Evolutionary conservation across 2,329 filamentous ascomycete genomes (phyloP).

Genomic region (Neonectria neomacrospora): DNA sequence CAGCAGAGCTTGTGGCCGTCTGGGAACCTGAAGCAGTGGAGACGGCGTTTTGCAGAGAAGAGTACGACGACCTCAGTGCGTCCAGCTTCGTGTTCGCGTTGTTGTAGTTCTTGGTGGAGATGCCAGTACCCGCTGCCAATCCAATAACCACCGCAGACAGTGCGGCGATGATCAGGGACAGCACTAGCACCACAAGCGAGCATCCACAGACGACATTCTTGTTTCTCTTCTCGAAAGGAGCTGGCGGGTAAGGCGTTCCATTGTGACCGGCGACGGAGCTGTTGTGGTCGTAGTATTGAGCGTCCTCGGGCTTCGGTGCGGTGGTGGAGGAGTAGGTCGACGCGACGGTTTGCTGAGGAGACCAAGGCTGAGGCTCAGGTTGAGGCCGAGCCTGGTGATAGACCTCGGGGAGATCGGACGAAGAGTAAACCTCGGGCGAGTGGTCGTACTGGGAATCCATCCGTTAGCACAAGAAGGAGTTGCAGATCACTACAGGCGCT

Average conservation of each 20-base stretch:
- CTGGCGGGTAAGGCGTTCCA: background rate
- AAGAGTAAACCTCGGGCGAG: background rate
- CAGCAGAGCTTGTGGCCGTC: background rate
- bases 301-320: background rate
- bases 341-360: too few relatives aligned
- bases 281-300: background rate
- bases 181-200: conserved; percentile 52
- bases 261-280: too few relatives aligned
- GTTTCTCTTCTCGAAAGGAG: background rate
- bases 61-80: conserved; percentile 20
- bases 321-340: too few relatives aligned
- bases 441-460: background rate
- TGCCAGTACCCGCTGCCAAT: conserved; percentile 57
- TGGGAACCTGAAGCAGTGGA: background rate
- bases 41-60: background rate
- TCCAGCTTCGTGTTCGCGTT: conserved; percentile 49
- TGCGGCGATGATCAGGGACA: conserved; percentile 54
- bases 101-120: conserved; percentile 54
- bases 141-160: conserved; percentile 53
- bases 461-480: too few relatives aligned
- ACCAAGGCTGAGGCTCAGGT: too few relatives aligned
- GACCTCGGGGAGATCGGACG: background rate
- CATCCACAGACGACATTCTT: conserved; percentile 36
- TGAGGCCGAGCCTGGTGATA: background rate
- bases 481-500: too few relatives aligned